A percentile compares a stretch with the other conserved stretches of the same genome.
Evolutionary conservation across 768 basidiomycete genomes (phyloP).

Genomic region (Omphalotus guepiniiformis): DNA sequence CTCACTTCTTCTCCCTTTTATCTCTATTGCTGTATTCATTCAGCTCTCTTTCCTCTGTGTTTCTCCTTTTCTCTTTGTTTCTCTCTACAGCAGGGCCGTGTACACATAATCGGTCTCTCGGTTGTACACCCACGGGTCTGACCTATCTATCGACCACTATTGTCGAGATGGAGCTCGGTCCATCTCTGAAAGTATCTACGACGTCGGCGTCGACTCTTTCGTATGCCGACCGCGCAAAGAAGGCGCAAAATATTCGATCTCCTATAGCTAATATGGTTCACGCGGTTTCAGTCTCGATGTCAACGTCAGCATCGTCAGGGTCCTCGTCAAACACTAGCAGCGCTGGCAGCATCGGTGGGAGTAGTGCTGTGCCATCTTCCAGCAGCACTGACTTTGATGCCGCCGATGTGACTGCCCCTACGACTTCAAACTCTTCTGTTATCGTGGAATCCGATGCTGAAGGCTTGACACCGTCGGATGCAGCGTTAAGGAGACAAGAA

Average conservation of each 20-base stretch:
- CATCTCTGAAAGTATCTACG: neutral
- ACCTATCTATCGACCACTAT: neutral
- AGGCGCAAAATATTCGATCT: conserved; percentile 8
- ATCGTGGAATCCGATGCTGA: conserved; percentile 4
- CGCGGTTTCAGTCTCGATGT: conserved; percentile 5
- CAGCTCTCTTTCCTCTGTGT: neutral
- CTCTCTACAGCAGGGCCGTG: neutral
- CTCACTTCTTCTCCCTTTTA: neutral
- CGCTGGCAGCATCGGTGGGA: neutral
- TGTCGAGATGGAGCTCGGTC: too few relatives aligned
- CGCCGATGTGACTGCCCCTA: conserved; percentile 4
- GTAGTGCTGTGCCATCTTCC: neutral
- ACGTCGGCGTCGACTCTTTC: neutral
- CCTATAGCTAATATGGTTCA: conserved; percentile 5
- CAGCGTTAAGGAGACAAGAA: neutral
- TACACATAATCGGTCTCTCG: neutral
- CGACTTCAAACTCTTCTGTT: conserved; percentile 7
- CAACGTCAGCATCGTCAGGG: neutral
- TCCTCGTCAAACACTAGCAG: neutral
- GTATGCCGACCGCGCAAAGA: conserved; percentile 7
- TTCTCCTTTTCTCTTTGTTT: neutral
- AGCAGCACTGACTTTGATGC: conserved; percentile 5
- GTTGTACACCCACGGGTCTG: neutral
- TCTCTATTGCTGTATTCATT: neutral
- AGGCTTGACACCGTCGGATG: too few relatives aligned